Evolutionary conservation across 2,329 filamentous ascomycete species (phyloP), one percentile per base, ranked within the genome.

Genomic region (Xylariales sp.): DNA sequence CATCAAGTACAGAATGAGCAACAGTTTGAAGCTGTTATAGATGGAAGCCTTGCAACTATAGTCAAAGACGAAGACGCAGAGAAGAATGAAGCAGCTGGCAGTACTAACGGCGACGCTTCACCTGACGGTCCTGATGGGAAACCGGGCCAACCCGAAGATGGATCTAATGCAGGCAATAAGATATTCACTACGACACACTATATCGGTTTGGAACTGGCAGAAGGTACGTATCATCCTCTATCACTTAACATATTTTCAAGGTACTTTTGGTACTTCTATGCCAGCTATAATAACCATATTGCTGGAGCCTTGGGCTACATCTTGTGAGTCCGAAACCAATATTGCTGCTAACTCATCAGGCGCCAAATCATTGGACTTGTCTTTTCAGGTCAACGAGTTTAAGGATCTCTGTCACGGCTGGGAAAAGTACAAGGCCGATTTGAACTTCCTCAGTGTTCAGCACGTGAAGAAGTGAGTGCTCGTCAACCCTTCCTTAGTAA

Each of bases 131-230:
- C 15, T 15, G 15, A 20, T 14, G 18, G 23, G 17, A 33, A 13
- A 11, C 12, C 20, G 31, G 18, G 28, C 21, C 45, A 50, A 17
- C 20, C 51, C 13, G 54, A 56, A 29, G 51, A 55, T 24, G 32
- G 49, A 6, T 42, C 50, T 12, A 38, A 45, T 6, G 36, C 46
- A 21, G 49, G 53, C 29, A 48, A 60, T 29, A 68, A 71, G 40
- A 67, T 97, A 19, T 95, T 87, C 58, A 97, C 91, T 0, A 89
- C 88, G 17, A 96, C 90, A 2, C 91, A 90, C 60, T 98, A 97
- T 57, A 88, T 98, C 55, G 93, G 93, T 24, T 72, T 97, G 33
- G 85, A 91, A 51, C 66, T 96, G 39, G 73, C 74, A 25, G 76
- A 83, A 69, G 83, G 87, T 88, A 73, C 58, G 77, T 67, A 30